Conservation (phyloP, 768 basidiomycete genomes). For the Pleurotus giganteus region DNA sequence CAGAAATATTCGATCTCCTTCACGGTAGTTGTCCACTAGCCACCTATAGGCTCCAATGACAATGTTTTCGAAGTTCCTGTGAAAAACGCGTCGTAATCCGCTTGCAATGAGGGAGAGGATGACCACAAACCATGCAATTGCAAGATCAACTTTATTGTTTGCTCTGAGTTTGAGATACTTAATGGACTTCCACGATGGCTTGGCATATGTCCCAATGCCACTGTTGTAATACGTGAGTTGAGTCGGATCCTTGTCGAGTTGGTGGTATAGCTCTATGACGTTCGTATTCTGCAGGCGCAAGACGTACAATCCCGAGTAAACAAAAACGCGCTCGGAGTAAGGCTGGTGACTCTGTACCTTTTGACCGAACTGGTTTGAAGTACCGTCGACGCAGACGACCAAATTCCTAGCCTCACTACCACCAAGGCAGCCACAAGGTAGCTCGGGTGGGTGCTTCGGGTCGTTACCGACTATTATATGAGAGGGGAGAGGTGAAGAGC, state of each 20-base stretch:
- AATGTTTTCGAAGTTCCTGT: slow-evolving; percentile 33
- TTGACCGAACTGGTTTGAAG: slow-evolving; percentile 34
- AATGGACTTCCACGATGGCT: slow-evolving; percentile 16
- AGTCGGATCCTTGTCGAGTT: slow-evolving; percentile 27
- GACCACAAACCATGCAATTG: slow-evolving; percentile 29
- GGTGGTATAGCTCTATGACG: slow-evolving; percentile 36
- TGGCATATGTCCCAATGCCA: slow-evolving; percentile 35
- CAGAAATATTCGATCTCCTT: slow-evolving; percentile 35
- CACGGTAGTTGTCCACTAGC: slow-evolving; percentile 36
- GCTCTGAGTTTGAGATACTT: slow-evolving; percentile 16
- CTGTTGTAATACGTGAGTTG: slow-evolving; percentile 41
- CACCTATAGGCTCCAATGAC: slow-evolving; percentile 37
- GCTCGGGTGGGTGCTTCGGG: too few relatives aligned
- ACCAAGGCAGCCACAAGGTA: not conserved
- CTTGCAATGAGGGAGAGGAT: not conserved
- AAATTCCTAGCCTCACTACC: slow-evolving; percentile 18
- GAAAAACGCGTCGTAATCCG: not conserved
- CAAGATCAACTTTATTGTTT: slow-evolving; percentile 26
- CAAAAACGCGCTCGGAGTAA: too few relatives aligned
- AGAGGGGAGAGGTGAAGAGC: too few relatives aligned
- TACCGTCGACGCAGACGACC: slow-evolving; percentile 39
- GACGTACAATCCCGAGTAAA: too few relatives aligned
- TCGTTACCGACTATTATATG: too few relatives aligned
- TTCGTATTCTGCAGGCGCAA: slow-evolving; percentile 32
- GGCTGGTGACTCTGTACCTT: too few relatives aligned